Evolutionary conservation across 192 early-diverging fungal genomes (phyloP).

Genomic region (Coemansia guatemalensis): DNA sequence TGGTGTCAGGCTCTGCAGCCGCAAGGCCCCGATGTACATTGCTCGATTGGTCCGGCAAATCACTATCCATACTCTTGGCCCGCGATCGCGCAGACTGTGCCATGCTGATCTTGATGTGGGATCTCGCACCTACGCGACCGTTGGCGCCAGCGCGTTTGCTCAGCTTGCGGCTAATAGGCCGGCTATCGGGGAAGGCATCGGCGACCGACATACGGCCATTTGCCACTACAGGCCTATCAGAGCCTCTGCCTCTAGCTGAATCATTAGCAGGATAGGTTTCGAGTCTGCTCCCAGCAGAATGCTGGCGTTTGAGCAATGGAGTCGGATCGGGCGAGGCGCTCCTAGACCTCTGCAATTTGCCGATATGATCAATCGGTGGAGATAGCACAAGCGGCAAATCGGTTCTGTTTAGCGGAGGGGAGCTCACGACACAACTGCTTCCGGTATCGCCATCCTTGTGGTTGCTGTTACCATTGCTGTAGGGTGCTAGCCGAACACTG

Average conservation of each 20-base stretch:
- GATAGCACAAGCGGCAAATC: background rate
- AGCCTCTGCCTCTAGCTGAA: background rate
- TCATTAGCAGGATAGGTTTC: background rate
- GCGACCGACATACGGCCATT: slow-evolving; percentile 24
- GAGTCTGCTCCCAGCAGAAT: background rate
- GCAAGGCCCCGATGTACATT: background rate
- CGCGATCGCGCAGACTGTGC: slow-evolving; percentile 2
- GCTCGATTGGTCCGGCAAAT: background rate
- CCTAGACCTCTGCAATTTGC: background rate
- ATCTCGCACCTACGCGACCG: slow-evolving; percentile 7
- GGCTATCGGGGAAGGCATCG: slow-evolving; percentile 49
- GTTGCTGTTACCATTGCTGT: background rate
- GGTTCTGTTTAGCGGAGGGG: background rate
- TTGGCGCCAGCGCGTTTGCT: slow-evolving; percentile 3
- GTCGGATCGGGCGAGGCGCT: background rate
- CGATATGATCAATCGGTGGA: background rate
- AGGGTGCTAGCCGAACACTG: background rate
- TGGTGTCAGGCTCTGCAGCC: background rate
- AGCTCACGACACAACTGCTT: background rate
- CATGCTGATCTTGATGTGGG: slow-evolving; percentile 22
- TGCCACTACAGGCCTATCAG: background rate
- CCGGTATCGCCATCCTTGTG: background rate
- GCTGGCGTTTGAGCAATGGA: background rate
- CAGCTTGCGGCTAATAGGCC: slow-evolving; percentile 32
- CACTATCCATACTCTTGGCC: slow-evolving; percentile 5